Conservation (phyloP, 768 basidiomycete species). For the Pholiota conissans region DNA sequence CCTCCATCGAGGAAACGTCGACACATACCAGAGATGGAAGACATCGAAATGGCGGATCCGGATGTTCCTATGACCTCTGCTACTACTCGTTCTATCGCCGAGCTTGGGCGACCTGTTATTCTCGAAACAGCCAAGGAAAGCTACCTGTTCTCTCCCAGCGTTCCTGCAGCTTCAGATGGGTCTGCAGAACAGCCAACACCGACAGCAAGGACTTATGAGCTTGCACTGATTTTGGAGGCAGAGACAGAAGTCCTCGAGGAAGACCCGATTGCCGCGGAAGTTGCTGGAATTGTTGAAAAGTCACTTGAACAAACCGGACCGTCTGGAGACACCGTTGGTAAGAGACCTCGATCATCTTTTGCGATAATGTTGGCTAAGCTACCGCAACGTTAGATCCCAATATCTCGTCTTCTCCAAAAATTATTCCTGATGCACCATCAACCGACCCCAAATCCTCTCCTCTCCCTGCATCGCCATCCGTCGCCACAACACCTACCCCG, state of each 20-base stretch:
- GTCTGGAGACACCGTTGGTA: neutral
- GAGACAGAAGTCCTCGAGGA: conserved; percentile 30
- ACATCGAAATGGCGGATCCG: conserved; percentile 24
- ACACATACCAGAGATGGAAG: conserved; percentile 21
- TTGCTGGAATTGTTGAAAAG: neutral
- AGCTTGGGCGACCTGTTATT: conserved; percentile 28
- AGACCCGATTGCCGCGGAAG: conserved; percentile 13
- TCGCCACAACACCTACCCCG: neutral
- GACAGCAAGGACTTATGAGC: conserved; percentile 31
- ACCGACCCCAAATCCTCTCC: neutral
- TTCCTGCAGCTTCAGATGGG: conserved; percentile 7
- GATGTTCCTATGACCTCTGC: neutral
- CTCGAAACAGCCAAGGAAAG: conserved; percentile 42
- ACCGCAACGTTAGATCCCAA: neutral
- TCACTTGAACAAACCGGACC: neutral
- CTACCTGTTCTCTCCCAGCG: conserved; percentile 37
- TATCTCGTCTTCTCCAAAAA: neutral
- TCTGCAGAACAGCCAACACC: neutral
- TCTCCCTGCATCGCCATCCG: neutral
- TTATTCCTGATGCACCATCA: neutral
- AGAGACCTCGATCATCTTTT: too few relatives aligned
- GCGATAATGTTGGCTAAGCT: too few relatives aligned
- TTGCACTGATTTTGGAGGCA: conserved; percentile 36
- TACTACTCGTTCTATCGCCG: neutral
- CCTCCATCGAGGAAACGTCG: conserved; percentile 37